Conservation (phyloP, 1,284 basidiomycete species). For the Chalciporus sp. region DNA sequence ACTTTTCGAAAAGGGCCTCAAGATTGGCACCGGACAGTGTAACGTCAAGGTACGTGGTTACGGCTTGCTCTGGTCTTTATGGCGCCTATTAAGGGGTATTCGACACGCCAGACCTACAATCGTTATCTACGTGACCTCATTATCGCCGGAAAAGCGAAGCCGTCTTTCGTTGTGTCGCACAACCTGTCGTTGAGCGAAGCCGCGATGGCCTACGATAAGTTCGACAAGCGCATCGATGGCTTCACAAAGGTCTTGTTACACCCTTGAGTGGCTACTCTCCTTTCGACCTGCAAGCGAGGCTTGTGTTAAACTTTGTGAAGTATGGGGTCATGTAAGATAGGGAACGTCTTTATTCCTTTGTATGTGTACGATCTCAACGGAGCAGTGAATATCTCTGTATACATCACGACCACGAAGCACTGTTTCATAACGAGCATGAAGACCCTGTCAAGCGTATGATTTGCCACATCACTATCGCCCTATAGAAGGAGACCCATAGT, state of each 20-base stretch:
- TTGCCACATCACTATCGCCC: too few species aligned
- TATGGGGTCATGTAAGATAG: too few species aligned
- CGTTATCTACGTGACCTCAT: constrained; percentile 8
- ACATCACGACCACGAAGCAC: too few species aligned
- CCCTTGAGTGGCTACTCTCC: constrained; percentile 3
- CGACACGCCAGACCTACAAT: constrained; percentile 1
- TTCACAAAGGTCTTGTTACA: constrained; percentile 10
- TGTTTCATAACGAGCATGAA: too few species aligned
- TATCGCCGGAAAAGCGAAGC: constrained; percentile 4
- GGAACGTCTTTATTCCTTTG: too few species aligned
- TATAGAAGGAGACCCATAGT: too few species aligned
- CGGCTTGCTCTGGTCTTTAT: neutral
- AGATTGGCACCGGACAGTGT: constrained; percentile 7
- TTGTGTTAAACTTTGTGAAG: too few species aligned
- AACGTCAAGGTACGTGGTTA: constrained; percentile 5
- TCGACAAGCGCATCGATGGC: constrained; percentile 9
- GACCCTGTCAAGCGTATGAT: too few species aligned
- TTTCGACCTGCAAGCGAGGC: too few species aligned
- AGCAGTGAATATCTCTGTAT: too few species aligned
- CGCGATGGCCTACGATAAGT: constrained; percentile 4
- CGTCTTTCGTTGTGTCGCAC: constrained; percentile 5
- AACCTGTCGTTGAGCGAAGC: constrained; percentile 3
- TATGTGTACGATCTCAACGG: too few species aligned
- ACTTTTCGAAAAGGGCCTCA: constrained; percentile 6
- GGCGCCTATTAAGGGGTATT: neutral